These are phyloP conservation scores for Xylaria curta DNA, from an alignment of 495 filamentous ascomycete genomes.

Conservation along the genomic window DNA sequence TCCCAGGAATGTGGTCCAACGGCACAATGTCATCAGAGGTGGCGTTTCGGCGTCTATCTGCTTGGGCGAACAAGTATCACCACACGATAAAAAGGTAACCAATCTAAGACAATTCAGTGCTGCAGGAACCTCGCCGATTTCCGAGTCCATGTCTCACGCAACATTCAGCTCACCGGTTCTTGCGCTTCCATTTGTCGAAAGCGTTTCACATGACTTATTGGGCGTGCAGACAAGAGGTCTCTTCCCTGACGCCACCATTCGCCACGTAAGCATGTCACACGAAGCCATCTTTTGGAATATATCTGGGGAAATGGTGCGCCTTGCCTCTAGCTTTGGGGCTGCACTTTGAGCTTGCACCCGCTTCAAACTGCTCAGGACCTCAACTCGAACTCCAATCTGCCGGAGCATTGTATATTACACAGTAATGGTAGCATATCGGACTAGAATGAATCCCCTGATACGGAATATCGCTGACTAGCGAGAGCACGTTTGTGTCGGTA, in stretches of 20 bases:
- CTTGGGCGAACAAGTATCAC: too few relatives aligned
- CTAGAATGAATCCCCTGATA: conserved; percentile 52
- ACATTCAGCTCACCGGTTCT: not conserved
- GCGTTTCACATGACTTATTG: not conserved
- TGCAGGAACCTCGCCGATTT: not conserved
- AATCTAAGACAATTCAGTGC: not conserved
- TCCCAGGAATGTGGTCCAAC: too few relatives aligned
- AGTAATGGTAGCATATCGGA: conserved; percentile 31
- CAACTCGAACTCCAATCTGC: too few relatives aligned
- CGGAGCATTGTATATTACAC: too few relatives aligned
- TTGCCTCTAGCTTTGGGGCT: too few relatives aligned
- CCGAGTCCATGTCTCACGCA: not conserved
- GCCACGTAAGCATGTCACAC: not conserved
- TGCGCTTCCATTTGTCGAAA: not conserved
- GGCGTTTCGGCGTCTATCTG: too few relatives aligned
- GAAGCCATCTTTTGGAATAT: not conserved
- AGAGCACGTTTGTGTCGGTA: conserved; percentile 69
- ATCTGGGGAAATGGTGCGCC: not conserved
- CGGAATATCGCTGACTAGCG: conserved; percentile 68
- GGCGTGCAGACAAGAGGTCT: not conserved
- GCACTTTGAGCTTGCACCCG: too few relatives aligned
- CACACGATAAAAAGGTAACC: not conserved
- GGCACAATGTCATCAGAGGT: too few relatives aligned
- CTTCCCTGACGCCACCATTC: not conserved
- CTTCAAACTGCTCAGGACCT: too few relatives aligned